Conservation (phyloP, 169 alveolate species). For the Babesia divergens region DNA sequence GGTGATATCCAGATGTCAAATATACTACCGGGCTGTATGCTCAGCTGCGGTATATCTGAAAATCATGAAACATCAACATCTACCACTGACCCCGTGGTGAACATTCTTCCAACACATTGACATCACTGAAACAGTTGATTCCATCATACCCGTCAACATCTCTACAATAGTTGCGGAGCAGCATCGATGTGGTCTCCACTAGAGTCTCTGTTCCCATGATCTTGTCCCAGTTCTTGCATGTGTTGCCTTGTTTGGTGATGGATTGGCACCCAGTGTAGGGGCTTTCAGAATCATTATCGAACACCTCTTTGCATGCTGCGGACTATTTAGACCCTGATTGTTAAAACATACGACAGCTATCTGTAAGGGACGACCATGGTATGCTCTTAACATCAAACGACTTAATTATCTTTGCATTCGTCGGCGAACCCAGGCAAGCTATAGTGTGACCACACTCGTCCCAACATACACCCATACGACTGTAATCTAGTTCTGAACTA, state of each 20-base stretch:
- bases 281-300: not conserved
- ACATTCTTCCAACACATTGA: conserved; percentile 2
- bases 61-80: not conserved
- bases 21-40: conserved; percentile 38
- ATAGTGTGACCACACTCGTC: conserved; percentile 43
- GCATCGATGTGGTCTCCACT: not conserved
- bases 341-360: conserved; percentile 42
- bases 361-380: conserved; percentile 14
- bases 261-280: conserved; percentile 38
- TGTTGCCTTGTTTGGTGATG: not conserved
- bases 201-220: not conserved
- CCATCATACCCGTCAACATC: not conserved
- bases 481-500: not conserved
- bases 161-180: conserved; percentile 53
- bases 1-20: conserved; percentile 63
- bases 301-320: conserved; percentile 22
- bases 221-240: conserved; percentile 20
- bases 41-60: not conserved
- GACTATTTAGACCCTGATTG: not conserved
- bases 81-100: not conserved
- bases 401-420: not conserved
- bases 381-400: not conserved
- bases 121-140: conserved; percentile 1
- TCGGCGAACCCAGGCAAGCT: conserved; percentile 11
- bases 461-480: not conserved